Evolutionary conservation across 129 eudicot species (phyloP).

Genomic region (Erigeron canadensis): DNA sequence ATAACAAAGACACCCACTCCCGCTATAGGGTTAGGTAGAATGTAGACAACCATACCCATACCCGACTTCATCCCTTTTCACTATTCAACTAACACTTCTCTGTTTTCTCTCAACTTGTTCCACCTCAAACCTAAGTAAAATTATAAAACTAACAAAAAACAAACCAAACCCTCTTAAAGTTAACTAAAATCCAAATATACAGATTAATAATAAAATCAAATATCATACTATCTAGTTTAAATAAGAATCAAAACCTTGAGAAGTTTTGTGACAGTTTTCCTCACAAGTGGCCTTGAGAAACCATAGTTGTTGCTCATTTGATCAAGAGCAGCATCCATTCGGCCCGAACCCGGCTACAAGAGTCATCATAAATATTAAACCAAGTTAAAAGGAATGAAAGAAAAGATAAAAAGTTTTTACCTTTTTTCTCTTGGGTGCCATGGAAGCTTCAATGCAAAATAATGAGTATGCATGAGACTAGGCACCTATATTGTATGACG

Average conservation of each 20-base stretch:
- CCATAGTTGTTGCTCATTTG: constrained; percentile 9
- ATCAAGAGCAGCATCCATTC: constrained; percentile 35
- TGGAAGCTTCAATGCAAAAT: background rate
- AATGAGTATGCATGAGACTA: too few species aligned
- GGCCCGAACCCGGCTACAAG: constrained; percentile 21
- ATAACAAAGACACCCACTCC: too few species aligned
- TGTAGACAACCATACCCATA: too few species aligned
- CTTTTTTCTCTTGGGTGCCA: constrained; percentile 26
- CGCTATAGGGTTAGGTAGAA: too few species aligned
- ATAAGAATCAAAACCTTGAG: constrained; percentile 20
- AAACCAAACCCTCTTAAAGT: background rate
- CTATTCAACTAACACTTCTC: background rate
- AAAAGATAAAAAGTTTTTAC: background rate
- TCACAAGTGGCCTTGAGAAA: constrained; percentile 18
- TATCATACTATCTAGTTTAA: background rate
- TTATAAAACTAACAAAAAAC: too few species aligned
- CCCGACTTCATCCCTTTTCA: background rate
- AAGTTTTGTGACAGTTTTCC: constrained; percentile 19
- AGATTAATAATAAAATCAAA: background rate
- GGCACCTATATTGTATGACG: too few species aligned
- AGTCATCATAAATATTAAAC: background rate
- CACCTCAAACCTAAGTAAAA: too few species aligned
- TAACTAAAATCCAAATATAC: background rate
- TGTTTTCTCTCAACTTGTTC: background rate
- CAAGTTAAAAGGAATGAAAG: background rate